Evolutionary conservation across 129 eudicot genomes (phyloP), one percentile per base, ranked within the genome.

Genomic region (Flaveria linearis): DNA sequence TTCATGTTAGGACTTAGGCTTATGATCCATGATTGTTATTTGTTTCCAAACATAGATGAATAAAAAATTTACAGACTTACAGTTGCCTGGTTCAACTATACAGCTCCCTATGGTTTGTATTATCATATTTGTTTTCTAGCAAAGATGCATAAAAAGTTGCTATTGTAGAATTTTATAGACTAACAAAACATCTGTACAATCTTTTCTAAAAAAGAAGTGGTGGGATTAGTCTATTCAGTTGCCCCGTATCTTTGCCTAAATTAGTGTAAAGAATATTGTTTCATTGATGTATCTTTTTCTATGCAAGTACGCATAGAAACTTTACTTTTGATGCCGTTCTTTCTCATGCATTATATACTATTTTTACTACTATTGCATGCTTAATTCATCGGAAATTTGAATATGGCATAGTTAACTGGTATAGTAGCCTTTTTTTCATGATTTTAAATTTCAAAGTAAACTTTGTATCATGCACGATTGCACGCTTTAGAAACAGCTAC

Each of bases 271-370:
- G 62, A 71, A 46, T 15, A 71, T 7, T 47, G 60, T 16, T 75
- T 57, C 20, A 17, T 22, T 16, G 61, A 74, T 45, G 60, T 62
- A 25, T 74, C 71, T 23, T 56, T 23, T 41, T 73, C 45, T 41
- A 17, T 41, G 2, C 15, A 57, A 15, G 56, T 14, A 22, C 68
- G 42, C 1, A 7, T 45, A 9, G 47, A 75, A 75, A 49, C 36
- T 30, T 30, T 4, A 30, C 36, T 30, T 30, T 30, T 30, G 5
- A 30, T 30, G 36, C 36, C 36, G 36, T 30, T 30, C 36, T 30
- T 30, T 30, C 5, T 30, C 5, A 30, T 30, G 36, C 36, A 30
- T 30, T 30, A 30, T 30, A 5, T 30, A 30, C 3, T 30, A 30
- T 30, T 30, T 30, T 30, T 30, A 28, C 36, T 30, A 30, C 36